phyloP scores from a whole-genome alignment of 2,329 filamentous ascomycete species.

The Hypoxylon rubiginosum region DNA sequence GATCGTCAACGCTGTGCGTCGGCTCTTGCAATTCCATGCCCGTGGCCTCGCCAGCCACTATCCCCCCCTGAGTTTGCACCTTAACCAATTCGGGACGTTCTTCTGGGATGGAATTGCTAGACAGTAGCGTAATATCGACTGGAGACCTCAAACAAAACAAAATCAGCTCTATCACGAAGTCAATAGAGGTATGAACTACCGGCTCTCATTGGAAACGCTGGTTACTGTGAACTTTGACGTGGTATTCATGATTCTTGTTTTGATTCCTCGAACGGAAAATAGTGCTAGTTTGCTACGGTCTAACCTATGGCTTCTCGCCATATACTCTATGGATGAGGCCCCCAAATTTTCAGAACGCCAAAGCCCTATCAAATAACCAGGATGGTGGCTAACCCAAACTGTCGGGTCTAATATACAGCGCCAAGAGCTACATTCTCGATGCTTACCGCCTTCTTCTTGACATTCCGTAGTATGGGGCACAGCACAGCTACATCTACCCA shows the following conservation, averaged over 20 bases:
- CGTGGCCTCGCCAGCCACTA: not conserved
- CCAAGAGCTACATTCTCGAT: slow-evolving; percentile 13
- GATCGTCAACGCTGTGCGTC: slow-evolving; percentile 32
- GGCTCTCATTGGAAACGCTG: not conserved
- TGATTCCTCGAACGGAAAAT: not conserved
- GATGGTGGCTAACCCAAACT: slow-evolving; percentile 22
- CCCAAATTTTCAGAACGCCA: slow-evolving; percentile 15
- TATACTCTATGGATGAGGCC: slow-evolving; percentile 12
- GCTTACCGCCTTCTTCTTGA: slow-evolving; percentile 23
- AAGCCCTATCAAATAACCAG: slow-evolving; percentile 19
- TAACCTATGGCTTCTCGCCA: slow-evolving; percentile 5
- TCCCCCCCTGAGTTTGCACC: slow-evolving; percentile 24
- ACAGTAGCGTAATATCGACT: not conserved
- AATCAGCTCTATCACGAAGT: not conserved
- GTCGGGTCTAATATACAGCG: slow-evolving; percentile 18
- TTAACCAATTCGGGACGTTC: slow-evolving; percentile 18
- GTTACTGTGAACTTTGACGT: not conserved
- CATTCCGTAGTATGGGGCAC: slow-evolving; percentile 10
- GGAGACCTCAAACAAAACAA: slow-evolving; percentile 2
- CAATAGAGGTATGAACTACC: not conserved
- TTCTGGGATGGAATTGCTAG: not conserved
- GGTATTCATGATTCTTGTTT: not conserved
- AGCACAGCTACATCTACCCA: slow-evolving; percentile 23
- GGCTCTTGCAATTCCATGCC: slow-evolving; percentile 13
- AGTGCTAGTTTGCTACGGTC: not conserved